Percentiles rank a stretch among this genome's conserved stretches.
These are phyloP conservation scores for Aegilops tauschii DNA, from an alignment of 176 grass and related monocot genomes.

Conservation along the genomic window DNA sequence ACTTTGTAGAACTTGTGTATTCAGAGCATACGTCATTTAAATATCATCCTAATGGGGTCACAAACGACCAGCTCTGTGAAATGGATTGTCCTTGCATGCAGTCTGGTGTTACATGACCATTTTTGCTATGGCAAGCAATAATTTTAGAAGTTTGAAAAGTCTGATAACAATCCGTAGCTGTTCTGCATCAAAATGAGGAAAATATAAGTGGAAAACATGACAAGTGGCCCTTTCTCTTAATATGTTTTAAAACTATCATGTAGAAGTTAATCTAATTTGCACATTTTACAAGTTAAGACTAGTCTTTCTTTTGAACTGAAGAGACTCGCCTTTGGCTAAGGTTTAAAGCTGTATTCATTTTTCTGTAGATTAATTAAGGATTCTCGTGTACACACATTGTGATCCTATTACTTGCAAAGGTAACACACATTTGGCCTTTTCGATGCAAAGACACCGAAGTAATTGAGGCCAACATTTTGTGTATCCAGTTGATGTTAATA, in stretches of 20 bases:
- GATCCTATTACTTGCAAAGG: neutral
- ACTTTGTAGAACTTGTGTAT: neutral
- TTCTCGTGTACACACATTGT: neutral
- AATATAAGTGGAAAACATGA: neutral
- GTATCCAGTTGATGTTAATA: neutral
- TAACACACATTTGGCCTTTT: neutral
- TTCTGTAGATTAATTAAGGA: neutral
- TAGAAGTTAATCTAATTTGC: conserved; percentile 12
- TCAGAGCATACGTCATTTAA: conserved; percentile 9
- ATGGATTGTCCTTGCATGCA: conserved; percentile 1
- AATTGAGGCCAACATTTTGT: neutral
- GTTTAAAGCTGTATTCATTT: neutral
- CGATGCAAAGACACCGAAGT: neutral
- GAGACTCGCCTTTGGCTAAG: neutral
- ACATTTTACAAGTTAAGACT: neutral
- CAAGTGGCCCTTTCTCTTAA: neutral
- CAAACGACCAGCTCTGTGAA: neutral
- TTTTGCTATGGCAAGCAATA: neutral
- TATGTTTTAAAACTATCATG: neutral
- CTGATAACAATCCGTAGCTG: neutral
- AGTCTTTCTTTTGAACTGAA: neutral
- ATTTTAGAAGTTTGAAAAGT: neutral
- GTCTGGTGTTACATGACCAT: neutral
- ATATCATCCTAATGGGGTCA: neutral
- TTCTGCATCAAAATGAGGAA: neutral